phyloP scores from a whole-genome alignment of 495 filamentous ascomycete species.

The Podospora australis region DNA sequence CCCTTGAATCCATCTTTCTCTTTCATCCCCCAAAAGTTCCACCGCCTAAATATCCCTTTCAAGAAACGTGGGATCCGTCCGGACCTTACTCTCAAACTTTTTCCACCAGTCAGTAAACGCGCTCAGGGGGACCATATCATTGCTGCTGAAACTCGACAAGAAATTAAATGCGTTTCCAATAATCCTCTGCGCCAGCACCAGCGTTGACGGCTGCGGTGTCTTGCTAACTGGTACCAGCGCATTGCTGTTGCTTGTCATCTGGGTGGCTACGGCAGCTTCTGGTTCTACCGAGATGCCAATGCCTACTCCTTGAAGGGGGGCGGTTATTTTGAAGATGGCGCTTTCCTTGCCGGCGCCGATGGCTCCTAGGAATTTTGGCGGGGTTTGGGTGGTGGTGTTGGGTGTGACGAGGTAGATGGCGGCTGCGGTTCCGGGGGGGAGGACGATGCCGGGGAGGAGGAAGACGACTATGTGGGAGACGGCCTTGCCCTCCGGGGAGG shows the following conservation, averaged over 20 bases:
- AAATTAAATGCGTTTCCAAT: slow-evolving; percentile 98
- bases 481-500: slow-evolving; percentile 16
- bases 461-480: slow-evolving; percentile 86
- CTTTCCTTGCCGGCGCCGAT: slow-evolving; percentile 83
- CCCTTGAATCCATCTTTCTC: not conserved
- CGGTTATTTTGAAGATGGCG: slow-evolving; percentile 69
- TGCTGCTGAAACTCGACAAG: slow-evolving; percentile 71
- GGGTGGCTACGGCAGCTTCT: slow-evolving; percentile 58
- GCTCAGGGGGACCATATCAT: slow-evolving; percentile 82
- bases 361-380: slow-evolving; percentile 79
- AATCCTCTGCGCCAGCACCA: slow-evolving; percentile 81
- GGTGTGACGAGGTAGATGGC: slow-evolving; percentile 73
- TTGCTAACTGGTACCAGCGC: slow-evolving; percentile 13
- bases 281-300: slow-evolving; percentile 83
- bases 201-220: slow-evolving; percentile 48
- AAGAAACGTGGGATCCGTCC: slow-evolving; percentile 81
- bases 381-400: slow-evolving; percentile 24
- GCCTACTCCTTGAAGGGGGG: slow-evolving; percentile 43
- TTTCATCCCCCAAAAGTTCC: slow-evolving; percentile 18
- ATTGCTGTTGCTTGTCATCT: slow-evolving; percentile 51
- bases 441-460: slow-evolving; percentile 68
- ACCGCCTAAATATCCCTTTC: slow-evolving; percentile 57
- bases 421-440: slow-evolving; percentile 73
- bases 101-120: slow-evolving; percentile 95
- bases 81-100: slow-evolving; percentile 87